Base-by-base conservation (phyloP, 805 yeast species). In the Pichia manshurica region DNA sequence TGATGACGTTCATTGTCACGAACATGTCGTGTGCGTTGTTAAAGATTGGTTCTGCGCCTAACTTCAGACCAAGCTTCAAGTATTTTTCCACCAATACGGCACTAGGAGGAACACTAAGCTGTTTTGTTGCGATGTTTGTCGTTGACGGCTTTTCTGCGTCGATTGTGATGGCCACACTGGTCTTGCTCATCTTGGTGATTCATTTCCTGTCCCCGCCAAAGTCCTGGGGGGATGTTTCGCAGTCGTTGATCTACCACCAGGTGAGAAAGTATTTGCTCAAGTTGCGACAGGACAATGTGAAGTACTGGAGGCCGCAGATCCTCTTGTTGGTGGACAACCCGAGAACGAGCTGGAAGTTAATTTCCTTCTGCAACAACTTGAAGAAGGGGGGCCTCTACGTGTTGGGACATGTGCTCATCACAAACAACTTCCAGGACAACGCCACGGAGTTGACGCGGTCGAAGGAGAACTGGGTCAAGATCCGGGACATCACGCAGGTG, bases 171-270 rank as follows among this genome's bases (percentile, higher is more conserved):
- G 66, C 82, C 10, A 78, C 83, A 46, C 71, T 89, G 56, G 63
- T 79, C 35, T 69, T 82, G 16, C 67, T 93, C 38, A 85, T 93
- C 56, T 60, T 88, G 39, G 63, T 85, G 46, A 93, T 93, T 54
- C 98, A 93, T 63, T 88, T 89, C 60, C 75, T 80, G 44, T 85
- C 96, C 10, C 96, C 97, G 2, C 97, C 99, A 5, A 89, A 88
- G 61, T 85, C 90, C 31, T 93, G 96, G 90, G 99, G 99, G 32
- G 99, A 93, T 66, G 97, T 93, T 21, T 90, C 98, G 3, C 99
- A 93, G 65, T 80, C 90, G 37, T 73, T 93, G 51, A 91, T 93
- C 43, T 93, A 93, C 64, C 99, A 93, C 62, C 99, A 93, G 66
- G 98, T 93, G 10, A 72, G 99, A 55, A 93, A 93, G 62, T 93